Evolutionary conservation across 1,139 yeast species (phyloP).

Genomic region (Spathaspora sp.): DNA sequence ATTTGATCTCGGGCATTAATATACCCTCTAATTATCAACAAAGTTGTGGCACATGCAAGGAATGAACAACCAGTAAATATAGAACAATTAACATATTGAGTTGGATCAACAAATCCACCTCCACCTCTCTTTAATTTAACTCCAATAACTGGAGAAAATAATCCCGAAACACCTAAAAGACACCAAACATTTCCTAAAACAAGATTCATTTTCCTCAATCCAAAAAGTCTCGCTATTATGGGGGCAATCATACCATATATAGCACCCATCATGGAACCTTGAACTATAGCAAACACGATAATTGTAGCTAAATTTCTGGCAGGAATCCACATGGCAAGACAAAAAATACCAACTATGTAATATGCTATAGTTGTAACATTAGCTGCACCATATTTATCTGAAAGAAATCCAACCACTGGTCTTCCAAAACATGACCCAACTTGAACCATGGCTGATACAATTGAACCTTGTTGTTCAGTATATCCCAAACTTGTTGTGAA

Average conservation of each 20-base stretch:
- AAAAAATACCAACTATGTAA: slow-evolving; percentile 23
- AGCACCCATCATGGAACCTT: slow-evolving; percentile 30
- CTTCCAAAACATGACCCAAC: slow-evolving; percentile 43
- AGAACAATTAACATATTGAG: slow-evolving; percentile 48
- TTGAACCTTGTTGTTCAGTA: slow-evolving; percentile 37
- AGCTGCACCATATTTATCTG: slow-evolving; percentile 40
- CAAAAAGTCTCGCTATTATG: slow-evolving; percentile 38
- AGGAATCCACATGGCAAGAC: slow-evolving; percentile 39
- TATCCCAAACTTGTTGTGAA: slow-evolving; percentile 48
- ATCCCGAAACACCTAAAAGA: slow-evolving; percentile 44
- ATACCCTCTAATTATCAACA: slow-evolving; percentile 49
- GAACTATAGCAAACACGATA: slow-evolving; percentile 24
- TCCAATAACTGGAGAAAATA: slow-evolving; percentile 56
- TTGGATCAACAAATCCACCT: slow-evolving; percentile 38
- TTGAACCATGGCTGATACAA: slow-evolving; percentile 46
- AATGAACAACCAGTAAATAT: slow-evolving; percentile 55
- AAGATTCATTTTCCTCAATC: slow-evolving; percentile 48
- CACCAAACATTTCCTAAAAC: slow-evolving; percentile 51
- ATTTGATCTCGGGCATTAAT: slow-evolving; percentile 45
- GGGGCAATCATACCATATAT: slow-evolving; percentile 33
- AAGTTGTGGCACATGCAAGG: slow-evolving; percentile 36
- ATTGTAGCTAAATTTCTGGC: slow-evolving; percentile 32
- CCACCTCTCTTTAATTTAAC: slow-evolving; percentile 39
- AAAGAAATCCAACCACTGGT: slow-evolving; percentile 38
- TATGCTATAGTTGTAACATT: slow-evolving; percentile 32